A percentile compares a stretch with the other conserved stretches of the same genome.
These are phyloP conservation scores for Globisporangium takayamanum DNA, from an alignment of 352 stramenopile species.

Conservation along the genomic window DNA sequence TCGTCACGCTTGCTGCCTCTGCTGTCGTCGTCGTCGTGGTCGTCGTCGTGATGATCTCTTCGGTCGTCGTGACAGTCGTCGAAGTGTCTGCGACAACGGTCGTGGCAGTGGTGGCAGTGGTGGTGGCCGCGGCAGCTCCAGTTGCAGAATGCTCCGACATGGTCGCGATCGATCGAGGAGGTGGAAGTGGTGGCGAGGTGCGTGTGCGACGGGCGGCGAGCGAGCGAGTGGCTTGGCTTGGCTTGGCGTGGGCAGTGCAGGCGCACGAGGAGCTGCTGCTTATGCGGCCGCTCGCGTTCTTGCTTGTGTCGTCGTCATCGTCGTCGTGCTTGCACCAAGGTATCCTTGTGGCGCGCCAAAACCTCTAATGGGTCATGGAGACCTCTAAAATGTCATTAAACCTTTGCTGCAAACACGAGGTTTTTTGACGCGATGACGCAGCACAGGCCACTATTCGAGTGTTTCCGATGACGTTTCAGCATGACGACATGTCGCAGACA, in stretches of 20 bases:
- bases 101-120: background rate
- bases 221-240: background rate
- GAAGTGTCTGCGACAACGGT: background rate
- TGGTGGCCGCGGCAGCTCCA: constrained; percentile 9
- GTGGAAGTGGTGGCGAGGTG: background rate
- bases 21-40: constrained; percentile 8
- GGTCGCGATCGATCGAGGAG: background rate
- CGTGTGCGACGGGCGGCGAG: background rate
- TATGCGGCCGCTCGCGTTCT: background rate
- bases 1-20: background rate
- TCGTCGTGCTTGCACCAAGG: background rate
- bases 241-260: background rate
- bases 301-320: background rate
- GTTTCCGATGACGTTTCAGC: constrained; percentile 2
- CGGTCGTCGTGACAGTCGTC: background rate
- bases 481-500: background rate
- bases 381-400: background rate
- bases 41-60: constrained; percentile 3
- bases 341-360: background rate
- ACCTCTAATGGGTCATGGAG: background rate
- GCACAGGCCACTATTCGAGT: constrained; percentile 4
- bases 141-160: constrained; percentile 12
- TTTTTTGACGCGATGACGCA: constrained; percentile 10
- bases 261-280: background rate
- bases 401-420: background rate